Conservation (phyloP, 140 eudicot genomes). For the Anethum foeniculum region DNA sequence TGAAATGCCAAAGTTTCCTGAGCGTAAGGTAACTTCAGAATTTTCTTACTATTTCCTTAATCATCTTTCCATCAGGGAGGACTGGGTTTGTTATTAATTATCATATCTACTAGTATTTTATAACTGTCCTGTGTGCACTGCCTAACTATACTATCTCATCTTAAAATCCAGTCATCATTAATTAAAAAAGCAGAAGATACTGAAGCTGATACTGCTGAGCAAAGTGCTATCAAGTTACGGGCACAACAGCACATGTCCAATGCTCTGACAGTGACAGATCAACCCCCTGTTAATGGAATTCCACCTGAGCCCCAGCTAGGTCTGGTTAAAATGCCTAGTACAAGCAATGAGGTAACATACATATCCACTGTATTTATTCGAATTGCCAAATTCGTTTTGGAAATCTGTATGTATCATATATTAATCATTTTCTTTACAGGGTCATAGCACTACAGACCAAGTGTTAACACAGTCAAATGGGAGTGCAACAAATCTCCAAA, state of each 20-base stretch:
- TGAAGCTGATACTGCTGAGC: slow-evolving; percentile 95
- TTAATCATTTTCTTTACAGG: slow-evolving; percentile 30
- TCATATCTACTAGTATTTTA: neutral
- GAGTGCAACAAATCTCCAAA: slow-evolving; percentile 59
- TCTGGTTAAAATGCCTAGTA: slow-evolving; percentile 69
- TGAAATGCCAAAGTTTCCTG: slow-evolving; percentile 99
- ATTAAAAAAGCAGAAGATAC: slow-evolving; percentile 88
- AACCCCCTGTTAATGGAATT: slow-evolving; percentile 63
- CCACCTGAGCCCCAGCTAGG: slow-evolving; percentile 63
- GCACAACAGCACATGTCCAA: slow-evolving; percentile 79
- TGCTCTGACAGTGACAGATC: slow-evolving; percentile 80
- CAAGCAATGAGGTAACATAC: slow-evolving; percentile 45
- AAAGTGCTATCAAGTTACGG: slow-evolving; percentile 88
- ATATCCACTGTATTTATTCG: neutral
- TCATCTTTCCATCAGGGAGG: neutral
- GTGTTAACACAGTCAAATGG: slow-evolving; percentile 54
- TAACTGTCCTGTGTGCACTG: too few species aligned
- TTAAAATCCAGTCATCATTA: slow-evolving; percentile 57
- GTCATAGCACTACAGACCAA: slow-evolving; percentile 38
- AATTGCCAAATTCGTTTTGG: neutral
- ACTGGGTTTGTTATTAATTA: neutral
- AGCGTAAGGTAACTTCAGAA: slow-evolving; percentile 57
- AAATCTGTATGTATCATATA: neutral
- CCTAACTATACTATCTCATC: slow-evolving; percentile 16
- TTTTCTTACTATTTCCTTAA: neutral